Conservation (phyloP, 768 basidiomycete species). For the Ephemerocybe angulata region DNA sequence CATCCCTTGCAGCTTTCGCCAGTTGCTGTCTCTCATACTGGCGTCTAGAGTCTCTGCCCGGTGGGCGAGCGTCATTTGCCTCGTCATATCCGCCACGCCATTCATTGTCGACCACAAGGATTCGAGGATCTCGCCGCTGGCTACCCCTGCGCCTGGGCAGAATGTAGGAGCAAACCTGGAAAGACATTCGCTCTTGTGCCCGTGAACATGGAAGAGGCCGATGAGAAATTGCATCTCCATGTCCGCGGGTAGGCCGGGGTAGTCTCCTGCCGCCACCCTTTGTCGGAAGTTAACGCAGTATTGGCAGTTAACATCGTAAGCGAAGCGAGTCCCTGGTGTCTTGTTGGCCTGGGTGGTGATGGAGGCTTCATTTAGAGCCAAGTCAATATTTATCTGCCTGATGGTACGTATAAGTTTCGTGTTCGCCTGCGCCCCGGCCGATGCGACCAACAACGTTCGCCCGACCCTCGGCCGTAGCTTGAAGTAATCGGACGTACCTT, state of each 20-base stretch:
- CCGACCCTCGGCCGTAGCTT: too few species aligned
- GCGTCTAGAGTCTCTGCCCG: constrained; percentile 16
- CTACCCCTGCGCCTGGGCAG: not conserved
- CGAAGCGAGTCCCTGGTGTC: not conserved
- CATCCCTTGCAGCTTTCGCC: constrained; percentile 12
- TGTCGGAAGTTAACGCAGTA: not conserved
- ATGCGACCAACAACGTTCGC: too few species aligned
- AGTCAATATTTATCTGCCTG: not conserved
- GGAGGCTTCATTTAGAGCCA: not conserved
- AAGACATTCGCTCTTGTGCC: constrained; percentile 4
- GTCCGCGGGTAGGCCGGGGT: not conserved
- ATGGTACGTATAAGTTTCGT: too few species aligned
- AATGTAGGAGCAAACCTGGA: not conserved
- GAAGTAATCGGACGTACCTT: not conserved
- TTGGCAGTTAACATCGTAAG: not conserved
- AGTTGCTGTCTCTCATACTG: constrained; percentile 11
- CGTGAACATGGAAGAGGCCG: constrained; percentile 15
- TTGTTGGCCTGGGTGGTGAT: not conserved
- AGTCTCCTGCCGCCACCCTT: not conserved
- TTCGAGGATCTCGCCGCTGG: constrained; percentile 16
- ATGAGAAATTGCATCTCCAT: not conserved
- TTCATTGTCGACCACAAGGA: constrained; percentile 16
- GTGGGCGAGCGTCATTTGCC: constrained; percentile 10
- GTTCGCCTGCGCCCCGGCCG: too few species aligned
- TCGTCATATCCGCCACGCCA: not conserved